Base-by-base conservation (phyloP, 768 basidiomycete species). In the Phylloporus sp. region DNA sequence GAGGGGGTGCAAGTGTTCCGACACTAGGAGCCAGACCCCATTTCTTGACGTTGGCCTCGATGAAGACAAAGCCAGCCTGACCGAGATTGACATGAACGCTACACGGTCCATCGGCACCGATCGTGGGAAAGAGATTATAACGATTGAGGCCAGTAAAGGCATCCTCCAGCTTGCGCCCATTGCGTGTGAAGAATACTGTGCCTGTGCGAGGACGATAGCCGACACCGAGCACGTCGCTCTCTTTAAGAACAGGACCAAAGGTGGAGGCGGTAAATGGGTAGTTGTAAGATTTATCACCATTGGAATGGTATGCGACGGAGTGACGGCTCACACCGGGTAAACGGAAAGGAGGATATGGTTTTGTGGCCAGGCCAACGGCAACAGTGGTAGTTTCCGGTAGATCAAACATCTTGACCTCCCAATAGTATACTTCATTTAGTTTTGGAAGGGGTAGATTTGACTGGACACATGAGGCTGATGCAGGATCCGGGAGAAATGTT, bases 361-460 rank as follows among this genome's bases (percentile, higher is more conserved):
- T 98, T 3, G 97, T 99, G 16, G 95, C 94, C 32, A 99, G 69
- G 31, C 97, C 97, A 44, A 98, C 82, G 29, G 92, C 84, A n/a
- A 97, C 87, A 40, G 79, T 89, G 9, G 95, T 98, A 3, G 80
- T 75, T 54, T 81, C 76, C 12, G 95, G 93, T 49, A 97, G 86
- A 72, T 99, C 97, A 66, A 94, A 98, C 89, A 98, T 91, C 74
- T 99, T 99, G 55, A 93, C 89, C 68, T 99, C 97, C 91, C 91
- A 99, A 68, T 99, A 99, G 68, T 99, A 99, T 12, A 97, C 94
- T 68, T 98, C 97, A 72, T 99, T 99, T 45, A 98, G 77, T 66
- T 97, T 97, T 12, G 97, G 97, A 4, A 99, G 75, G 2, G 97
- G 97, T 10, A 99, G 77, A 67, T 98, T 99, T 45, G 93, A 95